Evolutionary conservation across 805 yeast genomes (phyloP), one percentile per base, ranked within the genome.

Genomic region (Phaffomyces thermotolerans): DNA sequence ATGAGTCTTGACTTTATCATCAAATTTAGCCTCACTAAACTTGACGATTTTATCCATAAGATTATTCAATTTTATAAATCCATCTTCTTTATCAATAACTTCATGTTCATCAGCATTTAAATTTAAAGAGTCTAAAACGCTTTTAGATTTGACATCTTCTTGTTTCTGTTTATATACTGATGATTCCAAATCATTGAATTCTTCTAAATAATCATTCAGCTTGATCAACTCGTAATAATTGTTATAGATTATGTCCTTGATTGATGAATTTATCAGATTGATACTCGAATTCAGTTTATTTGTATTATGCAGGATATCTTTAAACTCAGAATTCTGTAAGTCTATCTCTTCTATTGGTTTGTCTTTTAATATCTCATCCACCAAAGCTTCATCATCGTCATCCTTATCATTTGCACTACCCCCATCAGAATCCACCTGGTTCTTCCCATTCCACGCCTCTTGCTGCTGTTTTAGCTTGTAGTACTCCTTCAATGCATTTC

Each of bases 181-280:
- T 23, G 52, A 43, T 17, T 57, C 49, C 20, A 56, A 37, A 8
- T 56, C 54, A 25, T 64, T 64, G 36, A 70, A 44, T 31, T 63
- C 67, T 42, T 58, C 59, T 41, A 83, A 61, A 4, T 81, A 73
- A 38, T 79, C 76, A 52, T 78, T 81, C 46, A 83, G 73, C 53
- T 80, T 79, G 54, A 83, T 81, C 50, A 83, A 64, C 48, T 83
- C 90, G 58, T 78, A 81, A 66, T 83, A 83, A 54, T 83, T 83
- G 59, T 83, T 85, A 60, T 83, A 83, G 10, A 83, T 79, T 35
- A 83, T 81, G 25, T 84, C 76, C 52, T 83, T 83, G 49, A 81
- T 80, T 37, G 76, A 78, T 53, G 77, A 73, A 47, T 77, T 79
- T 41, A 73, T 77, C 14, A 75, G 59, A 45, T 74, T 76, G 44